Percentiles rank a stretch among this genome's conserved stretches.
Conservation (phyloP, 768 basidiomycete genomes). For the Lentinula sp. region DNA sequence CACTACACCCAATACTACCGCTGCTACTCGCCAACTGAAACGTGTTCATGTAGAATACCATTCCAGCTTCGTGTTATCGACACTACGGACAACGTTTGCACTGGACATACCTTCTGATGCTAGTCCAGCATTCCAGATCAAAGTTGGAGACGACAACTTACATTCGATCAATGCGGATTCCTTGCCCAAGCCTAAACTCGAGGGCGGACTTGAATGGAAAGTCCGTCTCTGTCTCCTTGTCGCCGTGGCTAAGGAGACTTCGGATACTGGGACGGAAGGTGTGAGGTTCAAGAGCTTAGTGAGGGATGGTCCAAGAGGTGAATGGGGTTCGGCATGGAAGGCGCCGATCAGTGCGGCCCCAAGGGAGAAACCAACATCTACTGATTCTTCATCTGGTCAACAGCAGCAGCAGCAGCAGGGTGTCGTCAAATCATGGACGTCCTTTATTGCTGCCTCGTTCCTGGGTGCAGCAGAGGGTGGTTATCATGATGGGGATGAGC, state of each 20-base stretch:
- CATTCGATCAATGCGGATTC: not conserved
- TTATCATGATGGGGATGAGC: constrained; percentile 55
- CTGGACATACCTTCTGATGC: constrained; percentile 92
- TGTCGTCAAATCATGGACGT: constrained; percentile 27
- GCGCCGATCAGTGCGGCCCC: constrained; percentile 56
- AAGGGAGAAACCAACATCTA: constrained; percentile 36
- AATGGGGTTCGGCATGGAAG: constrained; percentile 68
- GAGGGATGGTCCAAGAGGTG: constrained; percentile 54
- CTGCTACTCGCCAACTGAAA: constrained; percentile 42
- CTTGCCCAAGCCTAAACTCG: not conserved
- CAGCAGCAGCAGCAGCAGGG: constrained; percentile 8
- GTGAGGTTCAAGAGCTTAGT: constrained; percentile 48
- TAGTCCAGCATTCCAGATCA: constrained; percentile 77
- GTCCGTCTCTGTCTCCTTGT: constrained; percentile 85
- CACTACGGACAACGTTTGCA: constrained; percentile 75
- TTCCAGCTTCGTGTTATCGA: constrained; percentile 66
- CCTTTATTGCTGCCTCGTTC: constrained; percentile 29
- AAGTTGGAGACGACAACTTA: constrained; percentile 30
- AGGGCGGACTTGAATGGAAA: constrained; percentile 87
- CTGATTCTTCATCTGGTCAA: not conserved
- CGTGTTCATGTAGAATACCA: constrained; percentile 85
- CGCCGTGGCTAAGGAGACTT: constrained; percentile 47
- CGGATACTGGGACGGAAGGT: constrained; percentile 41
- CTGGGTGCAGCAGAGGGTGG: constrained; percentile 33
- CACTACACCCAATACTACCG: constrained; percentile 27